A percentile compares a stretch with the other conserved stretches of the same genome.
Conservation (phyloP, 2,329 filamentous ascomycete species). For the Rhinocladiella similis region DNA sequence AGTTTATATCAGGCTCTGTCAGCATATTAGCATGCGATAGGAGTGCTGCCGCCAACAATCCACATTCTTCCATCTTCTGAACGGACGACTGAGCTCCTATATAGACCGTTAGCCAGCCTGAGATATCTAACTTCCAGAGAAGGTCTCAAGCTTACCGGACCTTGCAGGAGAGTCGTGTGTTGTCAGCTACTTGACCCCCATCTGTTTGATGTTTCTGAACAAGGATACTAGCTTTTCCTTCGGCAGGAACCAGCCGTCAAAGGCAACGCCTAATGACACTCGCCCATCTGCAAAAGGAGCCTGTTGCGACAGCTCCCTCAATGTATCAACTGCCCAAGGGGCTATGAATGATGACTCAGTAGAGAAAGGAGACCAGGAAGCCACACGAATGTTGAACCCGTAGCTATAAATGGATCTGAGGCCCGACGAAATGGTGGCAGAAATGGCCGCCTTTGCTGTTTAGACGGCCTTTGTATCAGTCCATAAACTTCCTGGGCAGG, state of each 20-base stretch:
- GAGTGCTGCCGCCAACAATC: constrained; percentile 43
- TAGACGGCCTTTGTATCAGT: too few relatives aligned
- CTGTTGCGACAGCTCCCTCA: constrained; percentile 20
- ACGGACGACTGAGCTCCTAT: too few relatives aligned
- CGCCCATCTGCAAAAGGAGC: constrained; percentile 32
- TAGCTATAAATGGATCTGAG: constrained; percentile 34
- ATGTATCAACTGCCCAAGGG: constrained; percentile 26
- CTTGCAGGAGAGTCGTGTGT: constrained; percentile 18
- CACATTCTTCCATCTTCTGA: constrained; percentile 35
- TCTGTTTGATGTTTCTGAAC: constrained; percentile 24
- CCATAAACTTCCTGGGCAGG: background rate
- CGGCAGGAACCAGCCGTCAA: constrained; percentile 31
- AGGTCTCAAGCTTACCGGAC: background rate
- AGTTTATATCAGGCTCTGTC: constrained; percentile 26
- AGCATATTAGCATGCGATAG: constrained; percentile 41
- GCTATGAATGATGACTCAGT: constrained; percentile 11
- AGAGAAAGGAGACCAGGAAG: constrained; percentile 26
- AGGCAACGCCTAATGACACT: constrained; percentile 32
- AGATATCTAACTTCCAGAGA: background rate
- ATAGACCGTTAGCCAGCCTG: too few relatives aligned
- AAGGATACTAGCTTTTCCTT: constrained; percentile 27
- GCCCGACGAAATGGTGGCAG: constrained; percentile 31
- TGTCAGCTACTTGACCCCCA: constrained; percentile 32
- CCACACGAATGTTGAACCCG: constrained; percentile 24
- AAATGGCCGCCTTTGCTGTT: constrained; percentile 27